Base-by-base conservation (phyloP, 257 asterid species). In the Plantago elongata region DNA sequence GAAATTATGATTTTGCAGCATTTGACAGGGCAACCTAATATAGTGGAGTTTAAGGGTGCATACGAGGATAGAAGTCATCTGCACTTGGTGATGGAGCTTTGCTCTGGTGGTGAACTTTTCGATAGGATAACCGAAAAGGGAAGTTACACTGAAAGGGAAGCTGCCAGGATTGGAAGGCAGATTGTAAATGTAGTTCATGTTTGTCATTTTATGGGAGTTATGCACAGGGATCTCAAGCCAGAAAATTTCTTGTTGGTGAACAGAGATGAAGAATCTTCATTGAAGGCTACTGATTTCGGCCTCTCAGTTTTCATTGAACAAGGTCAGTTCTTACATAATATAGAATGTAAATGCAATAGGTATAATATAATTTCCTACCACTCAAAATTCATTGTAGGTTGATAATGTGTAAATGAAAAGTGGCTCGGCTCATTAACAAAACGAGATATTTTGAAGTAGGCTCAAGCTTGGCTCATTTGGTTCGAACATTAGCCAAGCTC, bases 181-280 rank as follows among this genome's bases (percentile, higher is more conserved):
- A 63, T 84, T 34, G 86, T 84, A 57, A 84, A 84, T 62, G 93
- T 84, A 60, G 93, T 84, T 44, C 84, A 82, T 54, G 93, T 73
- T 4, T 84, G 87, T 6, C 89, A 84, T 74, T 82, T 84, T 67
- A 84, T 84, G 93, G 93, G 93, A 5, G 92, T 84, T 5, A 81
- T 84, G 79, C 92, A 84, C 64, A 70, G 92, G 16, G 92, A 84
- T 34, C 71, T 81, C 16, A 81, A 84, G 74, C 93, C 93, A 0
- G 93, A 84, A 84, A 84, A 84, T 65, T 84, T 84, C 80, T 74
- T 84, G 81, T 66, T 82, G 79, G 86, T 75, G 0, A 79, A 73
- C 29, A 52, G 60, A 14, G 82, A 70, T 5, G 73, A 77, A 0
- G 72, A 74, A 56, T 75, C 86, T 3, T 74, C 78, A 5, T 66